Conservation (phyloP, 495 filamentous ascomycete species). For the Hypomontagnella monticulosa region DNA sequence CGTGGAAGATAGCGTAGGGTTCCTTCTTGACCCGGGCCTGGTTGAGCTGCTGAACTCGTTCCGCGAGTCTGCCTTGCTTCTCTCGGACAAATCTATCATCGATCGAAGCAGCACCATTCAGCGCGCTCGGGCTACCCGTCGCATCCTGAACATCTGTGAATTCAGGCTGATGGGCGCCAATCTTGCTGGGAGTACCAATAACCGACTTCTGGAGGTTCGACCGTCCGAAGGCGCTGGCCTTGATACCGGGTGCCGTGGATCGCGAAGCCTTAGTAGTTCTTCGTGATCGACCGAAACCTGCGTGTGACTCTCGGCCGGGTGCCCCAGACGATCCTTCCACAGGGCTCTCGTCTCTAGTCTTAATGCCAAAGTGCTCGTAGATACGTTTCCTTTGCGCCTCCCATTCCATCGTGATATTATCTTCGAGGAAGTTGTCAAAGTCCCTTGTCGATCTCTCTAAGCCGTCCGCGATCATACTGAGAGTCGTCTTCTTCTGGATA, state of each 20-base stretch:
- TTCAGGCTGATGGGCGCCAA: conserved; percentile 62
- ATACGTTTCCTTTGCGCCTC: conserved; percentile 90
- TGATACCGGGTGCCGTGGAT: conserved; percentile 49
- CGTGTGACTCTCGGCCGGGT: conserved; percentile 66
- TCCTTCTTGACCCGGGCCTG: conserved; percentile 69
- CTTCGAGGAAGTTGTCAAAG: conserved; percentile 92
- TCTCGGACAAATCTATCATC: conserved; percentile 79
- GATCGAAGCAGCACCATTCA: conserved; percentile 52
- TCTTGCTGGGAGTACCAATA: conserved; percentile 76
- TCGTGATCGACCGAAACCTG: conserved; percentile 63
- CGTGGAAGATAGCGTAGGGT: conserved; percentile 73
- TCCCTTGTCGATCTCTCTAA: conserved; percentile 85
- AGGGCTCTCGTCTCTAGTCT: conserved; percentile 63
- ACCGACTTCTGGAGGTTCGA: conserved; percentile 80
- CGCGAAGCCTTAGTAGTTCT: conserved; percentile 54
- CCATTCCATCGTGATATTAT: conserved; percentile 95
- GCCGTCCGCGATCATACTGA: conserved; percentile 89
- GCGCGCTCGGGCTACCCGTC: conserved; percentile 52
- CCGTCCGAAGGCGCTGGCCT: conserved; percentile 74
- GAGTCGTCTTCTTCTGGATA: conserved; percentile 87
- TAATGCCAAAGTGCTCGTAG: conserved; percentile 95
- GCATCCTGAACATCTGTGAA: conserved; percentile 76
- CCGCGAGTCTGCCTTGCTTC: conserved; percentile 80
- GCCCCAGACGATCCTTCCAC: conserved; percentile 54
- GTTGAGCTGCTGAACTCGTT: conserved; percentile 81